Conservation (phyloP, 1,139 yeast genomes). For the Meyerozyma athensensis region DNA sequence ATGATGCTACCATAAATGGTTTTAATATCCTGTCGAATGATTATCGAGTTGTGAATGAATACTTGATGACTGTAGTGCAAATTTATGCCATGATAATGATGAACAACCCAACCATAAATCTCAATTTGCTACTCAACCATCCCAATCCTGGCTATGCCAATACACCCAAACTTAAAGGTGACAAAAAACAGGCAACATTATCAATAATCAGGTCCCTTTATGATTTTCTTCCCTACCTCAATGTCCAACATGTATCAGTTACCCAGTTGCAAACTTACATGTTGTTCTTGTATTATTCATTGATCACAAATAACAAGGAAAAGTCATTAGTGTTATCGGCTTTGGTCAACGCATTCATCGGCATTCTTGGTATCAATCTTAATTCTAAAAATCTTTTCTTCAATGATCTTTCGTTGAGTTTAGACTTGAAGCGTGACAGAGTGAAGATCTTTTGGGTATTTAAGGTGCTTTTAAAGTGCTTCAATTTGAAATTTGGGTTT, state of each 20-base stretch:
- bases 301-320: slow-evolving; percentile 44
- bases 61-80: slow-evolving; percentile 45
- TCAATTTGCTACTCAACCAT: slow-evolving; percentile 39
- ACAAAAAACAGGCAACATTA: slow-evolving; percentile 12
- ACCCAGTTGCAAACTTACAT: slow-evolving; percentile 40
- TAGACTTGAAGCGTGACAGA: slow-evolving; percentile 43
- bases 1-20: slow-evolving; percentile 47
- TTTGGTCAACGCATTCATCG: slow-evolving; percentile 42
- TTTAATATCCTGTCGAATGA: slow-evolving; percentile 47
- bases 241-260: slow-evolving; percentile 40
- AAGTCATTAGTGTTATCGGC: slow-evolving; percentile 41
- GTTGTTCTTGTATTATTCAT: slow-evolving; percentile 39
- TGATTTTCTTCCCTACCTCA: slow-evolving; percentile 44
- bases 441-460: slow-evolving; percentile 61
- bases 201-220: slow-evolving; percentile 34
- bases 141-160: slow-evolving; percentile 30
- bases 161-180: slow-evolving; percentile 9
- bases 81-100: slow-evolving; percentile 46
- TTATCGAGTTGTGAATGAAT: slow-evolving; percentile 47
- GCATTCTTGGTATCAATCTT: slow-evolving; percentile 43
- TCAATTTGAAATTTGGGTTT: slow-evolving; percentile 47
- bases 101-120: slow-evolving; percentile 42
- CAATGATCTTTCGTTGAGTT: slow-evolving; percentile 37
- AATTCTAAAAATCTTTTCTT: slow-evolving; percentile 43
- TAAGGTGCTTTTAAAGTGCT: slow-evolving; percentile 47